Base-by-base conservation (phyloP, 1,284 basidiomycete species). In the Cutaneotrichosporon daszewskae region DNA sequence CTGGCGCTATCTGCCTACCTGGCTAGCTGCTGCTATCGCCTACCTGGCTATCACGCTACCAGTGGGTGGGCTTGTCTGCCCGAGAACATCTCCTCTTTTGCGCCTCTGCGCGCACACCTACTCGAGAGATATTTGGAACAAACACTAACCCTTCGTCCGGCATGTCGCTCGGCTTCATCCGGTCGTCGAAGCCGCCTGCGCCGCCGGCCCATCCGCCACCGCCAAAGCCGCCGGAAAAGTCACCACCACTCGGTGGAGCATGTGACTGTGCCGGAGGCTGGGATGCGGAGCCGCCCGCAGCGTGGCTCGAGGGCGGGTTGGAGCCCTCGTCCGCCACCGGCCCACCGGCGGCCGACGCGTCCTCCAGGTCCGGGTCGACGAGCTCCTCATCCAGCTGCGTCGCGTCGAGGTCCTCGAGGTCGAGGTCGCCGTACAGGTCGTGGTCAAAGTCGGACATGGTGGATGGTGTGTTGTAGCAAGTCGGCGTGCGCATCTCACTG, bases 61-160 rank as follows among this genome's bases (percentile, higher is more conserved):
- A n/a, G n/a, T n/a, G n/a, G n/a, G n/a, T n/a, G n/a, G n/a, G n/a
- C n/a, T n/a, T n/a, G n/a, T n/a, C n/a, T n/a, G n/a, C n/a, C n/a
- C n/a, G n/a, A n/a, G n/a, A n/a, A n/a, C n/a, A n/a, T n/a, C n/a
- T n/a, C n/a, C n/a, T n/a, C n/a, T n/a, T n/a, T n/a, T n/a, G n/a
- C n/a, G n/a, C n/a, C n/a, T n/a, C n/a, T n/a, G n/a, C n/a, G n/a
- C n/a, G n/a, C n/a, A n/a, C n/a, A n/a, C n/a, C n/a, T n/a, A n/a
- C n/a, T n/a, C n/a, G n/a, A n/a, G n/a, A n/a, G n/a, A n/a, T n/a
- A 27, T 27, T 14, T 27, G 13, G 44, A 38, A 38, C 43, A 36
- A 40, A 23, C 44, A 78, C 91, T 90, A 80, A 95, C 92, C 91
- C 91, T 86, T 95, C 91, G 64, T 96, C 92, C 71, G 91, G 91